phyloP scores from a whole-genome alignment of 1,139 yeast genomes.

The Candida glucosophila region DNA sequence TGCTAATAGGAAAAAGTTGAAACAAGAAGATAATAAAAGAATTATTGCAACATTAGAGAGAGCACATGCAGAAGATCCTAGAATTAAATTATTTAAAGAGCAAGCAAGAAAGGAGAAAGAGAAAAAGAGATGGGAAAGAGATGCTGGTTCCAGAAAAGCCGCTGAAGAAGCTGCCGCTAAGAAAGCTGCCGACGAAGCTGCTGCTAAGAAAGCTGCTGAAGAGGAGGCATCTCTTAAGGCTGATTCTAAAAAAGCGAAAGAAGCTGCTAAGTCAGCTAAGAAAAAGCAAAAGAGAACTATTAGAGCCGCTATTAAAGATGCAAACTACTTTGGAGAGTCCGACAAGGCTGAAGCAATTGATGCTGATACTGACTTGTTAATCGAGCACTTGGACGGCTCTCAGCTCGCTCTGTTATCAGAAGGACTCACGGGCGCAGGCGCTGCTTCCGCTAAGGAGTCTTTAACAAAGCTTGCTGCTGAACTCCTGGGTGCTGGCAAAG shows the following conservation, averaged over 20 bases:
- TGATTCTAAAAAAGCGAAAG: slow-evolving; percentile 81
- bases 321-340: slow-evolving; percentile 76
- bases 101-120: slow-evolving; percentile 94
- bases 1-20: slow-evolving; percentile 94
- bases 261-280: slow-evolving; percentile 93
- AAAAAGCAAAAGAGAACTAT: slow-evolving; percentile 95
- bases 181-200: slow-evolving; percentile 76
- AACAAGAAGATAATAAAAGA: slow-evolving; percentile 95
- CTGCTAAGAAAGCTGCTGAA: slow-evolving; percentile 69
- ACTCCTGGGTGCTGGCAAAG: slow-evolving; percentile 23
- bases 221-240: slow-evolving; percentile 64
- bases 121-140: slow-evolving; percentile 94
- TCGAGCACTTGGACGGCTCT: slow-evolving; percentile 72
- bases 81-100: slow-evolving; percentile 88
- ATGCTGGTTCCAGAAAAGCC: slow-evolving; percentile 94
- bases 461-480: slow-evolving; percentile 41
- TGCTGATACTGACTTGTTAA: slow-evolving; percentile 68
- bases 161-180: slow-evolving; percentile 80
- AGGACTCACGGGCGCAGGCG: slow-evolving; percentile 46
- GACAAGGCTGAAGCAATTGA: slow-evolving; percentile 60
- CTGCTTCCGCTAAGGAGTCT: slow-evolving; percentile 43
- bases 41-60: slow-evolving; percentile 80
- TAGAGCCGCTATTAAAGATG: slow-evolving; percentile 78
- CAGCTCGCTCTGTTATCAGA: slow-evolving; percentile 65
- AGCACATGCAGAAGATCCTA: slow-evolving; percentile 86